Evolutionary conservation across 2,329 filamentous ascomycete species (phyloP).

Genomic region (Leptographium procerum): DNA sequence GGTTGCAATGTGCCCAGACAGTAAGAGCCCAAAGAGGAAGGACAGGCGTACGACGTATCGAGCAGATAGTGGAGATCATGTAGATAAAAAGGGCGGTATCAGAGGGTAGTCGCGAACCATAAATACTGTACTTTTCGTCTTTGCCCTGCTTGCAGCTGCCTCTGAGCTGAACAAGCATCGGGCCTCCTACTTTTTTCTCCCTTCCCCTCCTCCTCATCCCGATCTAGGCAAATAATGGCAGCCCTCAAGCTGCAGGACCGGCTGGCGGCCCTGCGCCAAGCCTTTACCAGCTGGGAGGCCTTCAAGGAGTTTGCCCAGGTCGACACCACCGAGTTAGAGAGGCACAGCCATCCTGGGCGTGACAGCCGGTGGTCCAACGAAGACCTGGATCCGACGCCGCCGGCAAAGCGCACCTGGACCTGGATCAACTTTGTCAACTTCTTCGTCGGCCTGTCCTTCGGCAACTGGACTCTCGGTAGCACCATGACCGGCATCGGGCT

Average conservation of each 20-base stretch:
- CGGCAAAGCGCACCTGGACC: slow-evolving; percentile 25
- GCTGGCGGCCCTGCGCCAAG: slow-evolving; percentile 25
- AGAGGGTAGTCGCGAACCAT: not conserved
- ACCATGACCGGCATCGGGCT: slow-evolving; percentile 26
- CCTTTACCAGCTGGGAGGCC: slow-evolving; percentile 3
- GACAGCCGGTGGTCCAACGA: slow-evolving; percentile 10
- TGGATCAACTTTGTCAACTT: slow-evolving; percentile 29
- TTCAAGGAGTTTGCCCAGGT: slow-evolving; percentile 6
- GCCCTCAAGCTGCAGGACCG: not conserved
- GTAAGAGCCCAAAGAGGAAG: not conserved
- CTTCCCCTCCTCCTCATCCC: not conserved
- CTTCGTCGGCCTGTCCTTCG: slow-evolving; percentile 26
- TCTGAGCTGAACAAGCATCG: no score
- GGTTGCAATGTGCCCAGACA: not conserved
- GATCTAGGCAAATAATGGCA: not conserved
- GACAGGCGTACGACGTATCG: no score
- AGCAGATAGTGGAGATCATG: not conserved
- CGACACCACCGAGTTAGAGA: slow-evolving; percentile 4
- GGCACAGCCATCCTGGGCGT: slow-evolving; percentile 5
- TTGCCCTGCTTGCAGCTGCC: no score
- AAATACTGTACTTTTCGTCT: no score
- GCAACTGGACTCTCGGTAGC: slow-evolving; percentile 29
- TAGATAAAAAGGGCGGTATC: no score
- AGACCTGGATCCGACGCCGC: slow-evolving; percentile 25
- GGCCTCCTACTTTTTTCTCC: no score